Base-by-base conservation (phyloP, 495 filamentous ascomycete genomes). In the Aspergillus conjunctus region DNA sequence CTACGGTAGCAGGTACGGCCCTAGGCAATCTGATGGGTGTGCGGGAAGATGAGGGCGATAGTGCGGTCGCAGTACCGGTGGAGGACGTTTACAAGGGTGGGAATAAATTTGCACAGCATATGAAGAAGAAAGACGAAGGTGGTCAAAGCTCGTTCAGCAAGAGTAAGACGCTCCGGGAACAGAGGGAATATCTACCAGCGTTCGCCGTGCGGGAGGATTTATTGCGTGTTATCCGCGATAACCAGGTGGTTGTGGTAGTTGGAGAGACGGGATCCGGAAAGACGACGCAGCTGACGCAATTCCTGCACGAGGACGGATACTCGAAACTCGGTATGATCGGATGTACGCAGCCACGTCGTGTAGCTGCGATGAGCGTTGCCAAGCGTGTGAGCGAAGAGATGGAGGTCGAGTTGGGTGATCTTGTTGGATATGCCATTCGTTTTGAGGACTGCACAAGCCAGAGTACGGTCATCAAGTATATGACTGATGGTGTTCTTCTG, bases 321-420 rank as follows among this genome's bases (percentile, higher is more conserved):
- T 89, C 86, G 32, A 89, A 90, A 56, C 71, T 78, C 43, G 93
- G 93, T 44, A 86, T 97, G 80, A 98, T 98, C 63, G 92, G 93
- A 1, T 98, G 93, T 68, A 98, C 93, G 21, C 93, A 98, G 65
- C 93, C 93, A 57, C 85, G 93, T 64, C 88, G 93, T 81, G 93
- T 98, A 22, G 93, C 93, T 39, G 93, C 95, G 2, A 99, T 99
- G 95, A 96, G 91, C 73, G 95, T 99, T 31, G 95, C 95, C 11
- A 98, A 97, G 73, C 91, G 95, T 77, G 95, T 99, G 22, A 92
- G 91, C 62, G 95, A 99, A 72, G 95, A 99, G 75, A 99, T 99
- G 95, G 92, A 96, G 66, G 91, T 96, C n/a, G 88, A 88, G 51
- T 82, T 99, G 14, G 95, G 95, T 21, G 87, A 86, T 43, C 77